A percentile compares a stretch with the other conserved stretches of the same genome.
phyloP scores from a whole-genome alignment of 2,329 filamentous ascomycete species.

The Neonectria coccinea region DNA sequence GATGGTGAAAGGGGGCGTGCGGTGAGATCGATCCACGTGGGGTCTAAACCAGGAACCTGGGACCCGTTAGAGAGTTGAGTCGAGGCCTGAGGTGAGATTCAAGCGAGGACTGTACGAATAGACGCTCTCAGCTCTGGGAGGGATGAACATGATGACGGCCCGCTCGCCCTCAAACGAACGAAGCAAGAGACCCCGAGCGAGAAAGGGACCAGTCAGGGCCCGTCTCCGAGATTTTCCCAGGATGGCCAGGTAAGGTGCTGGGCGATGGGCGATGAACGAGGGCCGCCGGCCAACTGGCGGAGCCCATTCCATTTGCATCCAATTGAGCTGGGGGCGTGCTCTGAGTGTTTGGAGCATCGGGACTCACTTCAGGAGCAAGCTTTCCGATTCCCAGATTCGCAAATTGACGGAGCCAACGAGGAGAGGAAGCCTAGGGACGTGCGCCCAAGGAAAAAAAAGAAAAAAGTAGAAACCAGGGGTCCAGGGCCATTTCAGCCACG shows the following conservation, averaged over 20 bases:
- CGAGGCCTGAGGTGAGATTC: no score
- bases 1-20: constrained; percentile 20
- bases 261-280: constrained; percentile 7
- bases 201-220: not conserved
- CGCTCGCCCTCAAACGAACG: constrained; percentile 16
- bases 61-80: not conserved
- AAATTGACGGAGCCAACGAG: constrained; percentile 1
- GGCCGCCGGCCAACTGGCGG: constrained; percentile 12
- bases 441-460: constrained; percentile 1
- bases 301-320: not conserved
- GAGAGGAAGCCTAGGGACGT: not conserved
- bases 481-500: constrained; percentile 3
- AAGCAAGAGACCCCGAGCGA: constrained; percentile 6
- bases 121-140: not conserved
- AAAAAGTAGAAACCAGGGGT: not conserved
- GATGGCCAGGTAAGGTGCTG: constrained; percentile 5
- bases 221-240: constrained; percentile 29
- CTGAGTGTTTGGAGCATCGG: not conserved
- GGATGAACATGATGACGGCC: not conserved
- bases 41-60: constrained; percentile 6
- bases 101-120: no score
- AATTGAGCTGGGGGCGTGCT: not conserved
- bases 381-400: constrained; percentile 19
- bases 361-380: not conserved
- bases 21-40: constrained; percentile 22